phyloP scores from a whole-genome alignment of 1,139 yeast species.

The Scheffersomyces insectosa region DNA sequence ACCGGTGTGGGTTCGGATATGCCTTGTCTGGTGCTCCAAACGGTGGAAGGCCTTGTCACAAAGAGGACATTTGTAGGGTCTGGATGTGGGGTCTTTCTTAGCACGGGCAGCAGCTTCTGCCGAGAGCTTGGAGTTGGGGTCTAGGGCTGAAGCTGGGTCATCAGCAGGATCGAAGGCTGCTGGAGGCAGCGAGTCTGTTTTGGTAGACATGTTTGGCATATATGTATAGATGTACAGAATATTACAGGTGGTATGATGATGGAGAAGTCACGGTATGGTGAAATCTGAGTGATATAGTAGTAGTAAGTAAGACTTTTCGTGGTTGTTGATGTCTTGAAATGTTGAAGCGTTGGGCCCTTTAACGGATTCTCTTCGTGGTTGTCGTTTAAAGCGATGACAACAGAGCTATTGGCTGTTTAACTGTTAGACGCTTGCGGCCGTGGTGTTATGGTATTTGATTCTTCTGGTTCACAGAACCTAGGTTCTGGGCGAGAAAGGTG shows the following conservation, averaged over 20 bases:
- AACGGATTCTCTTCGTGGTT: too few species aligned
- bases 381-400: too few species aligned
- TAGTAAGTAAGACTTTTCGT: neutral
- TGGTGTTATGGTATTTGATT: too few species aligned
- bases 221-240: neutral
- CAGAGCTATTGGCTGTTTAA: too few species aligned
- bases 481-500: too few species aligned
- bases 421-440: too few species aligned
- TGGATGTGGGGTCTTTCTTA: conserved; percentile 21
- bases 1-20: conserved; percentile 69
- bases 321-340: neutral
- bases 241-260: neutral
- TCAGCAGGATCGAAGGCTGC: neutral
- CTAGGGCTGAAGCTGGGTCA: neutral
- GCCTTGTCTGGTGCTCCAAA: conserved; percentile 69
- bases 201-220: neutral
- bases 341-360: too few species aligned
- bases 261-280: neutral
- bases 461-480: too few species aligned
- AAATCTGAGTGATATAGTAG: neutral
- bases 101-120: conserved; percentile 1
- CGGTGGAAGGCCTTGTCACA: conserved; percentile 66
- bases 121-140: too few species aligned
- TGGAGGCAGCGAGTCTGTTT: neutral
- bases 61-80: conserved; percentile 61